Conservation (phyloP, 2,329 filamentous ascomycete genomes). For the Alternaria sp. region DNA sequence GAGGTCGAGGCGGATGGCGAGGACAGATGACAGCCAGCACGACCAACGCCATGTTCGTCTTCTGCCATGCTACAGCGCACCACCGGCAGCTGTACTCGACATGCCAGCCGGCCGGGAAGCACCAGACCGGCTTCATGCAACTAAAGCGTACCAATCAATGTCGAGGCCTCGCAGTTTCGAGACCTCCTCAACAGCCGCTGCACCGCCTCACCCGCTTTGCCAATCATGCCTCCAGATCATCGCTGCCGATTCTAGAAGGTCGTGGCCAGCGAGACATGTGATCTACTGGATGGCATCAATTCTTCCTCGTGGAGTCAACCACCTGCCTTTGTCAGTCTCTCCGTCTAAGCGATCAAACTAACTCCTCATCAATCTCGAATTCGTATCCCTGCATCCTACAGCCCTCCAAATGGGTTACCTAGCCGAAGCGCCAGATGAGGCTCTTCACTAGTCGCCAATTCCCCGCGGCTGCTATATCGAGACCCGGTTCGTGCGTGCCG, state of each 20-base stretch:
- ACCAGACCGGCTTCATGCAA: constrained; percentile 8
- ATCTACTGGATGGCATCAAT: constrained; percentile 29
- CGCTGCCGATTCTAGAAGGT: constrained; percentile 34
- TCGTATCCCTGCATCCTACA: constrained; percentile 12
- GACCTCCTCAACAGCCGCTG: constrained; percentile 39
- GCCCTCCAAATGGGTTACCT: constrained; percentile 5
- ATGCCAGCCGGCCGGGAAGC: background rate
- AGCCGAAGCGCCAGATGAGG: constrained; percentile 39
- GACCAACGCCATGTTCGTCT: constrained; percentile 2
- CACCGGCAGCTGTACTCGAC: background rate
- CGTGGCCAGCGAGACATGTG: constrained; percentile 20
- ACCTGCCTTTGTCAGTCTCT: constrained; percentile 26
- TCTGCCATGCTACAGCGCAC: constrained; percentile 4
- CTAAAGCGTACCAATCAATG: constrained; percentile 27
- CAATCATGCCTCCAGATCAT: constrained; percentile 21
- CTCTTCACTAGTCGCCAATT: constrained; percentile 35
- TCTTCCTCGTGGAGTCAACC: constrained; percentile 26
- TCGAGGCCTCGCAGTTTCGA: constrained; percentile 21
- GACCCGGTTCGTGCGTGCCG: constrained; percentile 18
- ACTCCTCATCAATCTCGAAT: constrained; percentile 21
- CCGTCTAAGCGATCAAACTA: constrained; percentile 16
- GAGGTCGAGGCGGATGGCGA: constrained; percentile 9
- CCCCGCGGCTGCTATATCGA: constrained; percentile 38
- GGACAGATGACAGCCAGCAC: constrained; percentile 26
- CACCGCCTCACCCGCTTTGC: constrained; percentile 37